Percentiles rank a stretch among this genome's conserved stretches.
These are phyloP conservation scores for Pelagophyceae sp. DNA, from an alignment of 352 stramenopile genomes.

Conservation along the genomic window DNA sequence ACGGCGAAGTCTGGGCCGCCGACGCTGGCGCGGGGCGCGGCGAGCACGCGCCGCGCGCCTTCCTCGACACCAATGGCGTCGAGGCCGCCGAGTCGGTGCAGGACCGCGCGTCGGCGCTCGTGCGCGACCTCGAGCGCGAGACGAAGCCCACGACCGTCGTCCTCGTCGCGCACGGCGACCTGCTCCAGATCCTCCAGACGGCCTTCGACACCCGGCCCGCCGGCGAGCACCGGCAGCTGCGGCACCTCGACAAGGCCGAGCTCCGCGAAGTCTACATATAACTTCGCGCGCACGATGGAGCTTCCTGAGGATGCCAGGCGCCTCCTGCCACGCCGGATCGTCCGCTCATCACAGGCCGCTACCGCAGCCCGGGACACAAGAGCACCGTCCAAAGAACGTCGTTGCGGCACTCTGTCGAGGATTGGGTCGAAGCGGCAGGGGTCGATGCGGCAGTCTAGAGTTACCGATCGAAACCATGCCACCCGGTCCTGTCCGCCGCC, in stretches of 20 bases:
- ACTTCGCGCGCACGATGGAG: no score
- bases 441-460: no score
- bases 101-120: neutral
- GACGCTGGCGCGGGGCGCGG: neutral
- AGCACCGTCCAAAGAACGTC: no score
- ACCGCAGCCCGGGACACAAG: no score
- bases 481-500: no score
- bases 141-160: slow-evolving; percentile 6
- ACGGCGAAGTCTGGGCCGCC: neutral
- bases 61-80: neutral
- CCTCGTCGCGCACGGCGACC: slow-evolving; percentile 32
- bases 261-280: no score
- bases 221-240: neutral
- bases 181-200: slow-evolving; percentile 32
- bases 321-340: no score
- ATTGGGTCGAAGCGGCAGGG: no score
- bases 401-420: no score
- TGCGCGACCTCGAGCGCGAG: neutral
- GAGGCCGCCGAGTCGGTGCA: neutral
- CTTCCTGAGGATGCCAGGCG: no score
- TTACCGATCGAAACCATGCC: no score
- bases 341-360: no score
- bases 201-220: slow-evolving; percentile 15
- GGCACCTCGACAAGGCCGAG: neutral
- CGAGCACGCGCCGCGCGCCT: neutral